Conservation (phyloP, 1,139 yeast genomes). For the Lodderomyces theae region DNA sequence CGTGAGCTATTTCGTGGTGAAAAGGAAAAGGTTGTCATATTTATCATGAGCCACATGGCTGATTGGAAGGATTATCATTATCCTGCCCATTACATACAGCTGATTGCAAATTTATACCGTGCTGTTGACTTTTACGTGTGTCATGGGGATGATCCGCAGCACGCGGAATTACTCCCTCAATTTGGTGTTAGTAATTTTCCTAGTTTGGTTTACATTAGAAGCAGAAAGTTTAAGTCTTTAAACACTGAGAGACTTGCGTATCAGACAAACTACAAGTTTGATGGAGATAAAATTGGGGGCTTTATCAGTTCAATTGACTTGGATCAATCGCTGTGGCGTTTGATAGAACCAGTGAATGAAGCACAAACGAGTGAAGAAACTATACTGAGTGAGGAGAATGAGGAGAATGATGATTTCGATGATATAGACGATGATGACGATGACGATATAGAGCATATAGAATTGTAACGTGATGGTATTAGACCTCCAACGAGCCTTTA, state of each 20-base stretch:
- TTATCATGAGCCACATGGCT: conserved; percentile 22
- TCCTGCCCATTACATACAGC: conserved; percentile 38
- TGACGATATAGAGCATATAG: conserved; percentile 13
- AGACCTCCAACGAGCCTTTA: too few species aligned
- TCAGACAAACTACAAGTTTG: conserved; percentile 19
- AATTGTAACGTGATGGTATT: conserved; percentile 14
- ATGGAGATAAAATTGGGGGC: conserved; percentile 18
- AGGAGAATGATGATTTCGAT: not conserved
- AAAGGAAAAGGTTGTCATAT: conserved; percentile 24
- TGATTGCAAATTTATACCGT: conserved; percentile 20
- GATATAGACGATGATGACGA: conserved; percentile 12
- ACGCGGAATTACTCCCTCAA: conserved; percentile 20
- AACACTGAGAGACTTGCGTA: conserved; percentile 29
- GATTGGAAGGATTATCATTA: conserved; percentile 33
- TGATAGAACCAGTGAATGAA: conserved; percentile 4
- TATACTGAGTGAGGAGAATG: too few species aligned
- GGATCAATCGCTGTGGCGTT: conserved; percentile 11
- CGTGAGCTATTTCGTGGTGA: conserved; percentile 6
- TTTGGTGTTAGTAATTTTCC: conserved; percentile 37
- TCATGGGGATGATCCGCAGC: conserved; percentile 22
- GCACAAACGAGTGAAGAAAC: conserved; percentile 6
- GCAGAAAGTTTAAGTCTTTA: conserved; percentile 23
- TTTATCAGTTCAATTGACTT: conserved; percentile 22
- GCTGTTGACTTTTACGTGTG: conserved; percentile 24
- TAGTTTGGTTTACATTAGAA: conserved; percentile 26